Conservation (phyloP, 768 basidiomycete species). For the Neoboletus brunneissimus region DNA sequence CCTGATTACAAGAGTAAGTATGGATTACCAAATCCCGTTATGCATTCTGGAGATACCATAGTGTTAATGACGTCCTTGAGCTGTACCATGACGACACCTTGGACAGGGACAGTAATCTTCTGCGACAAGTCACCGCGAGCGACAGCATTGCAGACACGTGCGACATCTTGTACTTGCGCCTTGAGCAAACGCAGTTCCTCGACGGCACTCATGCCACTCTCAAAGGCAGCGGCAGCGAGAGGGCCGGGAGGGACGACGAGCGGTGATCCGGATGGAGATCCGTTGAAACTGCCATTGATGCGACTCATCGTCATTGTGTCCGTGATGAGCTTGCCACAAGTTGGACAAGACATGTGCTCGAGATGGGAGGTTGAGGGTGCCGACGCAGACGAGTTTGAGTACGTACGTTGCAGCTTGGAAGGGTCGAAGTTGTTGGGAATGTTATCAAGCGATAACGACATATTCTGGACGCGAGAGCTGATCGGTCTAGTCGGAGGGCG, state of each 20-base stretch:
- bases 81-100: slow-evolving; percentile 77
- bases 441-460: slow-evolving; percentile 53
- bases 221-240: slow-evolving; percentile 52
- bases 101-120: slow-evolving; percentile 76
- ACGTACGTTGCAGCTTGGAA: slow-evolving; percentile 30
- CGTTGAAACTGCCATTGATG: slow-evolving; percentile 24
- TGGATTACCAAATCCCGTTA: background rate
- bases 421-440: slow-evolving; percentile 41
- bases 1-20: slow-evolving; percentile 35
- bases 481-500: slow-evolving; percentile 22
- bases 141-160: slow-evolving; percentile 77
- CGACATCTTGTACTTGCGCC: slow-evolving; percentile 81
- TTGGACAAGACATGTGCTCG: slow-evolving; percentile 48
- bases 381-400: slow-evolving; percentile 37
- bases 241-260: slow-evolving; percentile 56
- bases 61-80: slow-evolving; percentile 76
- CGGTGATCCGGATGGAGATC: slow-evolving; percentile 32
- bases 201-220: slow-evolving; percentile 64
- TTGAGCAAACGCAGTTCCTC: slow-evolving; percentile 78
- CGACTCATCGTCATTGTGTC: slow-evolving; percentile 40
- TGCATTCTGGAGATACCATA: slow-evolving; percentile 40
- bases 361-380: slow-evolving; percentile 43
- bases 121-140: slow-evolving; percentile 73
- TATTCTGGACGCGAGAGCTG: slow-evolving; percentile 35
- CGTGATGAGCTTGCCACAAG: slow-evolving; percentile 52